Base-by-base conservation (phyloP, 2,329 filamentous ascomycete genomes). In the Colletotrichum noveboracense region DNA sequence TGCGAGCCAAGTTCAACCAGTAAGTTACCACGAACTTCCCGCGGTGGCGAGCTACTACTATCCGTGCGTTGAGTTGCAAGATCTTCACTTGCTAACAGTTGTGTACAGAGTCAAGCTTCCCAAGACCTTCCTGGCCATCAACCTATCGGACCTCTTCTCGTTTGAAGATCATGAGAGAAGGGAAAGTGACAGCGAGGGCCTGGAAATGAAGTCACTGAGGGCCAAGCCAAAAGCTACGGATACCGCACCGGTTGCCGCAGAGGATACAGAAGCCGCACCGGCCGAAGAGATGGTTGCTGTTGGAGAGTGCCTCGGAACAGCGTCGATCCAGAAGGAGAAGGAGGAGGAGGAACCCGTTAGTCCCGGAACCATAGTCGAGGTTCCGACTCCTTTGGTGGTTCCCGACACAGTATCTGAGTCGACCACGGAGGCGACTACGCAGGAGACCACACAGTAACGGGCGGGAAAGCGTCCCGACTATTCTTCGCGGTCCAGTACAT, bases 1-100 rank as follows among this genome's bases (percentile, higher is more conserved):
- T 99, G 78, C 92, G 96, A 78, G 96, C 95, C 66, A 98, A 98
- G 81, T 98, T 99, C 82, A 95, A 98, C 82, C 96, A 96, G 94
- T 96, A 89, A 87, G 94, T 89, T 74, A 34, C 58, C n/a, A 64
- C 32, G 3, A 21, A 13, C 10, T 21, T 21, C 58, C 58, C 30
- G 58, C n/a, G 28, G 8, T 21, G 28, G 18, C 30, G 30, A n/a
- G 18, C 28, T 26, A 9, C 26, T 32, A 13, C 8, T 64, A 8
- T 9, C n/a, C 21, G 61, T 34, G 32, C 32, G 32, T 32, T n/a
- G 24, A 28, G 16, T 58, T 34, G 32, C 32, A 34, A 34, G 13
- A 32, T 43, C n/a, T 64, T 26, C 32, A 8, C n/a, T 16, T 48
- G 62, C 76, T 77, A 70, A 77, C 73, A 16, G 43, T 6, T 4